Evolutionary conservation across 2,329 filamentous ascomycete species (phyloP).

Genomic region (Exophiala lecanii-corni): DNA sequence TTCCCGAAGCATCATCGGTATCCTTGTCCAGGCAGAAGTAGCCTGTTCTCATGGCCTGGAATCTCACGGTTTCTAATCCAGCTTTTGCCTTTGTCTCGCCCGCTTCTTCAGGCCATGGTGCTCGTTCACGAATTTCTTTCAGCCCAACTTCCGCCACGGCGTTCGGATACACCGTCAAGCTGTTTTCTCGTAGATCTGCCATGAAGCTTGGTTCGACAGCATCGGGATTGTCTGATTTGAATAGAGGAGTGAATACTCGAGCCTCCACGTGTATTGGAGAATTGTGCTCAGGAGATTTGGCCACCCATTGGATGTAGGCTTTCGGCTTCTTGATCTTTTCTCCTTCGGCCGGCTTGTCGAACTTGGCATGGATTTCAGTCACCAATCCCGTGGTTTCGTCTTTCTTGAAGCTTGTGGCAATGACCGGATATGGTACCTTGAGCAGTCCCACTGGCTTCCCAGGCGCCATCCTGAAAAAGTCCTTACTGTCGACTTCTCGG

Average conservation of each 20-base stretch:
- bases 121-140: constrained; percentile 65
- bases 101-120: constrained; percentile 76
- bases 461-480: constrained; percentile 74
- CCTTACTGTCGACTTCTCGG: constrained; percentile 64
- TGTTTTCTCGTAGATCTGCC: constrained; percentile 77
- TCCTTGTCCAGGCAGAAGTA: constrained; percentile 83
- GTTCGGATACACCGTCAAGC: constrained; percentile 70
- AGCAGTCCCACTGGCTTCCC: constrained; percentile 70
- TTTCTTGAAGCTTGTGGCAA: constrained; percentile 63
- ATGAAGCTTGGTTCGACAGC: constrained; percentile 74
- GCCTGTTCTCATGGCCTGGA: constrained; percentile 85
- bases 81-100: constrained; percentile 58
- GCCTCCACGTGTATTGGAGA: constrained; percentile 63
- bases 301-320: constrained; percentile 88
- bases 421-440: constrained; percentile 65
- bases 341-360: constrained; percentile 62
- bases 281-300: constrained; percentile 58
- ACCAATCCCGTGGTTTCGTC: constrained; percentile 61
- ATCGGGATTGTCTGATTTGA: constrained; percentile 80
- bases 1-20: constrained; percentile 60
- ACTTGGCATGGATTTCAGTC: constrained; percentile 61
- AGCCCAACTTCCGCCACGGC: constrained; percentile 82
- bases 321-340: constrained; percentile 62
- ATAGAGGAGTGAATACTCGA: constrained; percentile 75
- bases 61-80: constrained; percentile 72